phyloP scores from a whole-genome alignment of 2,329 filamentous ascomycete species.

The Pestalotiopsis fici region DNA sequence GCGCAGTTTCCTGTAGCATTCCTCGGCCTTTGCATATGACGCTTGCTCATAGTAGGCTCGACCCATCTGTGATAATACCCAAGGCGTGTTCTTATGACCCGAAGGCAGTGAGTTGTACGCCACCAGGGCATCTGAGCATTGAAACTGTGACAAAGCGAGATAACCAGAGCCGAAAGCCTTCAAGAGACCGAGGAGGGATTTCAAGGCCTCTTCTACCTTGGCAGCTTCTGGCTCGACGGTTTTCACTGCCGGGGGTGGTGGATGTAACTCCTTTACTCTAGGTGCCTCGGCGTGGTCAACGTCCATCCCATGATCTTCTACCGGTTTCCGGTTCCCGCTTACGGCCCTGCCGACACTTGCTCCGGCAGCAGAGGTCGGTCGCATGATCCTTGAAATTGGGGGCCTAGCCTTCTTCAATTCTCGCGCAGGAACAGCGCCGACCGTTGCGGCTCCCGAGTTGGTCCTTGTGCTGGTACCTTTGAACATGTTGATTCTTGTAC shows the following conservation, averaged over 20 bases:
- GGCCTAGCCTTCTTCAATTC: conserved; percentile 86
- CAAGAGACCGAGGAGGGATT: conserved; percentile 77
- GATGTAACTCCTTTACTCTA: conserved; percentile 43
- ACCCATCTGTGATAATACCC: conserved; percentile 89
- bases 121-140: conserved; percentile 75
- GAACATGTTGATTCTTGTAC: conserved; percentile 70
- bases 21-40: conserved; percentile 83
- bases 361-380: conserved; percentile 61
- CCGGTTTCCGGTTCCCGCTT: conserved; percentile 83
- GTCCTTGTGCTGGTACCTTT: conserved; percentile 69
- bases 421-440: conserved; percentile 63
- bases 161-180: conserved; percentile 82
- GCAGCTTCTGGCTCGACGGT: conserved; percentile 52
- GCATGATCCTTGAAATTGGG: conserved; percentile 65
- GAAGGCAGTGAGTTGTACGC: conserved; percentile 71
- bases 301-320: conserved; percentile 68
- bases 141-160: conserved; percentile 75
- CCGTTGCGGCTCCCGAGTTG: conserved; percentile 56
- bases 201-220: conserved; percentile 75
- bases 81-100: conserved; percentile 84
- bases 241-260: conserved; percentile 39
- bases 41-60: conserved; percentile 90
- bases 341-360: conserved; percentile 83
- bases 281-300: conserved; percentile 65
- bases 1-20: conserved; percentile 78